phyloP scores from a whole-genome alignment of 805 yeast genomes.

The Candida qinlingensis region DNA sequence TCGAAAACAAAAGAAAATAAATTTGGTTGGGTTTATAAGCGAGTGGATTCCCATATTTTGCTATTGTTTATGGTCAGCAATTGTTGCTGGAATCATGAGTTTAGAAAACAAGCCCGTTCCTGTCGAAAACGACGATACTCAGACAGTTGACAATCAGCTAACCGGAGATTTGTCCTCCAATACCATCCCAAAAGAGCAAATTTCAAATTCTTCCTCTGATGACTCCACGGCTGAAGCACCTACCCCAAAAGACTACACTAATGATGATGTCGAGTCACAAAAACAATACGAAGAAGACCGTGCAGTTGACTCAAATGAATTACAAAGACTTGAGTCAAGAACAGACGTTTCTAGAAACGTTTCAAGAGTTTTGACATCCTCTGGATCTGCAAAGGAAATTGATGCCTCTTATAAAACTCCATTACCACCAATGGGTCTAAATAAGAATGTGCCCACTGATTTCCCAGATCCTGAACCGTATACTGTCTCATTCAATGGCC shows the following conservation, averaged over 20 bases:
- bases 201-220: neutral
- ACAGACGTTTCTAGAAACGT: constrained; percentile 29
- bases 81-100: neutral
- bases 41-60: neutral
- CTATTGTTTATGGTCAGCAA: neutral
- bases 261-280: neutral
- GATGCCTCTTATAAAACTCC: constrained; percentile 31
- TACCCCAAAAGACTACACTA: neutral
- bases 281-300: neutral
- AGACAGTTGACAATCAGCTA: neutral
- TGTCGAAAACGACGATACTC: neutral
- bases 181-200: neutral
- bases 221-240: neutral
- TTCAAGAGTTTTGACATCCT: constrained; percentile 39
- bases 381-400: constrained; percentile 23
- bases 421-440: constrained; percentile 62
- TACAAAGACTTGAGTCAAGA: constrained; percentile 8
- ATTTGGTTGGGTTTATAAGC: neutral
- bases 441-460: constrained; percentile 33
- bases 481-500: constrained; percentile 71
- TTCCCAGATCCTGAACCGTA: constrained; percentile 64
- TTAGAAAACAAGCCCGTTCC: neutral
- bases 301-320: constrained; percentile 2
- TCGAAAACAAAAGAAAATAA: neutral
- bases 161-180: neutral